Evolutionary conservation across 2,329 filamentous ascomycete genomes (phyloP).

Genomic region (Beauveria varroae): DNA sequence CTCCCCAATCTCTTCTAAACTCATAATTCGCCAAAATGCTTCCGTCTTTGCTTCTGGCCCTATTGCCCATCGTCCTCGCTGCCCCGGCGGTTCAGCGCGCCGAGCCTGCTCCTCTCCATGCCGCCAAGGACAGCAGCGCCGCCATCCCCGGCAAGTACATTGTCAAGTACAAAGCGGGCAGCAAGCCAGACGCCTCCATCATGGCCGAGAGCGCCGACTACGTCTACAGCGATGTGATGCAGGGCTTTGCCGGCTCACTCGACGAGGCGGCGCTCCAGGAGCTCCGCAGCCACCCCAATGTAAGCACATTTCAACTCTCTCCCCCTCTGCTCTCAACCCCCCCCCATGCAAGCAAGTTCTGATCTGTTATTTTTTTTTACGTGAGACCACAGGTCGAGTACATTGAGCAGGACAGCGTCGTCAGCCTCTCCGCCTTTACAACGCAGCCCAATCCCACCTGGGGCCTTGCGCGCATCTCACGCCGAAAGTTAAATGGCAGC

Average conservation of each 20-base stretch:
- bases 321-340: no score
- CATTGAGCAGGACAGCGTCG: constrained; percentile 32
- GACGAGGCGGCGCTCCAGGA: constrained; percentile 15
- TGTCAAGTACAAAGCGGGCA: constrained; percentile 22
- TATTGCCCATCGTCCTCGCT: constrained; percentile 18
- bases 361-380: no score
- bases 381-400: constrained; percentile 22
- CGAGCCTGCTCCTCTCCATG: constrained; percentile 20
- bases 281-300: constrained; percentile 19
- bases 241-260: constrained; percentile 20
- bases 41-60: constrained; percentile 17
- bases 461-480: constrained; percentile 33
- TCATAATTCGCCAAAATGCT: constrained; percentile 14
- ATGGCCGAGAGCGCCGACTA: constrained; percentile 18
- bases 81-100: constrained; percentile 18
- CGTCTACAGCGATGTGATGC: constrained; percentile 18
- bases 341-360: no score
- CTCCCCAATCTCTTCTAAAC: no score
- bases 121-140: constrained; percentile 11
- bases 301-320: constrained; percentile 5
- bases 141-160: constrained; percentile 23
- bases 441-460: constrained; percentile 32
- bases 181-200: constrained; percentile 11
- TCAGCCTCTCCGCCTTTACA: constrained; percentile 44
- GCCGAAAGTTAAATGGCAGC: constrained; percentile 16